phyloP scores from a whole-genome alignment of 2,329 filamentous ascomycete species.

The Nemania sp. region DNA sequence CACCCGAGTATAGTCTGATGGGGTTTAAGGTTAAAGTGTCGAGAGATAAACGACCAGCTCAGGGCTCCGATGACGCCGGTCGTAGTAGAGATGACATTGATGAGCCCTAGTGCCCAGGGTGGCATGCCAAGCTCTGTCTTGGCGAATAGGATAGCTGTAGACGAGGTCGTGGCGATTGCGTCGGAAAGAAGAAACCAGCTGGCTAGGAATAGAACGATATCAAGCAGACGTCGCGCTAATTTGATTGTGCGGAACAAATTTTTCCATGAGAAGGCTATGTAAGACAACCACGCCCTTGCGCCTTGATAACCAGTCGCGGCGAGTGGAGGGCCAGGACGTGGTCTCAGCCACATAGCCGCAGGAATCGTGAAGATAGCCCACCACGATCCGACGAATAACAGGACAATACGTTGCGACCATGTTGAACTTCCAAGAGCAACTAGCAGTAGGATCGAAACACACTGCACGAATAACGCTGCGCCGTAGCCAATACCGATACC shows the following conservation, averaged over 20 bases:
- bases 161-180: constrained; percentile 90
- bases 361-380: constrained; percentile 93
- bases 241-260: constrained; percentile 79
- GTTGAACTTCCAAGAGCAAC: constrained; percentile 74
- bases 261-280: constrained; percentile 83
- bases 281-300: constrained; percentile 62
- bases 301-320: constrained; percentile 47
- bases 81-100: constrained; percentile 88
- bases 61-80: constrained; percentile 87
- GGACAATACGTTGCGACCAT: constrained; percentile 81
- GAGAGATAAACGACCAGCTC: constrained; percentile 81
- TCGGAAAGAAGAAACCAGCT: constrained; percentile 97
- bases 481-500: constrained; percentile 94
- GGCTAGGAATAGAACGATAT: constrained; percentile 77
- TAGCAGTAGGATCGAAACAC: constrained; percentile 76
- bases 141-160: constrained; percentile 92
- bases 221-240: constrained; percentile 71
- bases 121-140: constrained; percentile 93
- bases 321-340: constrained; percentile 84
- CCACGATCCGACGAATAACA: constrained; percentile 87
- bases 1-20: constrained; percentile 92
- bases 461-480: constrained; percentile 82
- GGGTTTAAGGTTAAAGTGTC: constrained; percentile 68
- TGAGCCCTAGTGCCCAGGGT: constrained; percentile 83
- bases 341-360: constrained; percentile 81